Conservation (phyloP, 768 basidiomycete genomes). For the Lactarius pseudohatsudake region DNA sequence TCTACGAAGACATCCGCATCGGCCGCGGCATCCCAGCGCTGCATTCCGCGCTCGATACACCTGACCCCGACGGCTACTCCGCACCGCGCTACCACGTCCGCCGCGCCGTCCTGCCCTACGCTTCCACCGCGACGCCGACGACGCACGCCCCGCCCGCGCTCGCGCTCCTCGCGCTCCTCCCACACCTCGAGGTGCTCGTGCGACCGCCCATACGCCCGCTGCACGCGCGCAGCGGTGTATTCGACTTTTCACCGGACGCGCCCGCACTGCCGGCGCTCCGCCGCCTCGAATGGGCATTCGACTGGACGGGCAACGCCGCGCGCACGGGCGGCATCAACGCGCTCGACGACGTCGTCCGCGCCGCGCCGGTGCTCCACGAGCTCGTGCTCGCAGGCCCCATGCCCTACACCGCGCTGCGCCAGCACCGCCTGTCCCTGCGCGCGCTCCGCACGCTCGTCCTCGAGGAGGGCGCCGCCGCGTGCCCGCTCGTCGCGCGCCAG, state of each 20-base stretch:
- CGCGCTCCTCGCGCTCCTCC: slow-evolving; percentile 16
- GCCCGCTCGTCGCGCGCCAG: slow-evolving; percentile 23
- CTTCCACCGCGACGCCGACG: slow-evolving; percentile 17
- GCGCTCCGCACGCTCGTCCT: slow-evolving; percentile 20
- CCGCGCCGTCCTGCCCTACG: slow-evolving; percentile 27
- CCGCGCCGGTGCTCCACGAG: slow-evolving; percentile 8
- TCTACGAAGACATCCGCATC: slow-evolving; percentile 29
- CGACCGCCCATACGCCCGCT: not conserved
- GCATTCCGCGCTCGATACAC: not conserved
- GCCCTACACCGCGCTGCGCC: slow-evolving; percentile 6
- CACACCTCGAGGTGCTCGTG: slow-evolving; percentile 27
- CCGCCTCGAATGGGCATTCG: slow-evolving; percentile 27
- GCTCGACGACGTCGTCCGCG: slow-evolving; percentile 16
- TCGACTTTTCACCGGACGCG: slow-evolving; percentile 15
- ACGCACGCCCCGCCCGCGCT: slow-evolving; percentile 11
- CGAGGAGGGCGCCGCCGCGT: slow-evolving; percentile 3
- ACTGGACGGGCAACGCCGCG: slow-evolving; percentile 16
- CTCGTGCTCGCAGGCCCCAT: slow-evolving; percentile 22
- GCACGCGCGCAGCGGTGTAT: not conserved
- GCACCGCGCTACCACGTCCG: slow-evolving; percentile 16
- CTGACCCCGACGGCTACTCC: not conserved
- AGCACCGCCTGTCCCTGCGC: slow-evolving; percentile 6
- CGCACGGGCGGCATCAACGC: slow-evolving; percentile 27
- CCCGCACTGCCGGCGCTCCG: slow-evolving; percentile 11
- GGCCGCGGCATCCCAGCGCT: slow-evolving; percentile 20